Conservation (phyloP, 2,329 filamentous ascomycete genomes). For the Penicillium fuscoglaucum region DNA sequence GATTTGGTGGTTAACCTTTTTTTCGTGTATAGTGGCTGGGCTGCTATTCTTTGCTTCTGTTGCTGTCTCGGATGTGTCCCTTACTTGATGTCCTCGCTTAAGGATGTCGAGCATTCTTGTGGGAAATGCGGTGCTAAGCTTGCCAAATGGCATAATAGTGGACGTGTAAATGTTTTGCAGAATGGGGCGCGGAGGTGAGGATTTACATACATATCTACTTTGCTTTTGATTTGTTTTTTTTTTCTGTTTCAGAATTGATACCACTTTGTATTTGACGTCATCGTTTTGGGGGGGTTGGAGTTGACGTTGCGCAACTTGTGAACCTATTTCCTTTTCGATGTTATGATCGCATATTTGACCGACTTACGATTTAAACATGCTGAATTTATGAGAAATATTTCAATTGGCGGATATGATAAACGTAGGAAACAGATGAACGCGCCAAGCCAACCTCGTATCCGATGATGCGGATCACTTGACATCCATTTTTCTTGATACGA, state of each 20-base stretch:
- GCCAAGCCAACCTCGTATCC: slow-evolving; percentile 16
- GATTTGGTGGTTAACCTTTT: background rate
- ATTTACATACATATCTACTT: background rate
- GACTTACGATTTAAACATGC: background rate
- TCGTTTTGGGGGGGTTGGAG: background rate
- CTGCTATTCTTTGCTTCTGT: slow-evolving; percentile 45
- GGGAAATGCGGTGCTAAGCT: slow-evolving; percentile 48
- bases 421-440: background rate
- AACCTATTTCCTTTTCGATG: background rate
- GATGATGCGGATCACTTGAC: slow-evolving; percentile 17
- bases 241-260: slow-evolving; percentile 13
- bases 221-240: background rate
- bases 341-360: background rate
- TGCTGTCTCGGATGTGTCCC: slow-evolving; percentile 51
- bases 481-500: background rate
- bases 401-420: background rate
- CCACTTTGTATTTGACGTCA: slow-evolving; percentile 13
- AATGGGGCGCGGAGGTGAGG: slow-evolving; percentile 5
- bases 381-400: background rate
- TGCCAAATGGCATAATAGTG: slow-evolving; percentile 52
- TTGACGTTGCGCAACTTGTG: background rate
- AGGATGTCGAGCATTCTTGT: slow-evolving; percentile 53
- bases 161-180: slow-evolving; percentile 47
- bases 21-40: slow-evolving; percentile 45
- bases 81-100: slow-evolving; percentile 49